Conservation (phyloP, 345 rosid species). For the Aquilaria malaccensis region DNA sequence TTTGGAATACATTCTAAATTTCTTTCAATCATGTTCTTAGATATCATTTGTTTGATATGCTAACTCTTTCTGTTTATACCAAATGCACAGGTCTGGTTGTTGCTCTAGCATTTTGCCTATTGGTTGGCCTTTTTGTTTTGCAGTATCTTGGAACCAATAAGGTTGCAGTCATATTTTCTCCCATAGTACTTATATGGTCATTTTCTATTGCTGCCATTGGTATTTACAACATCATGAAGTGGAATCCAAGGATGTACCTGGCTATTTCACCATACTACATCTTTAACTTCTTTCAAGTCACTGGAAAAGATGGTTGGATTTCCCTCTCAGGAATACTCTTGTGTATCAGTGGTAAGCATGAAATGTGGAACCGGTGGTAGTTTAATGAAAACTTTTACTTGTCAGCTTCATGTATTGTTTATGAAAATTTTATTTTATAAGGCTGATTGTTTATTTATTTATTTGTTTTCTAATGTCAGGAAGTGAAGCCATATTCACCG, state of each 20-base stretch:
- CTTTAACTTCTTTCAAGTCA: slow-evolving; percentile 52
- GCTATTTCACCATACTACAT: slow-evolving; percentile 86
- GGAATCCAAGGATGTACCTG: slow-evolving; percentile 70
- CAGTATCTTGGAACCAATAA: slow-evolving; percentile 79
- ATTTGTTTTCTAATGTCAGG: slow-evolving; percentile 45
- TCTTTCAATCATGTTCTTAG: not conserved
- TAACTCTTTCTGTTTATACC: slow-evolving; percentile 8
- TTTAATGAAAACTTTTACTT: slow-evolving; percentile 9
- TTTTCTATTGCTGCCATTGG: slow-evolving; percentile 60
- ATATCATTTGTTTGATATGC: slow-evolving; percentile 9
- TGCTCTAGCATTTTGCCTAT: slow-evolving; percentile 47
- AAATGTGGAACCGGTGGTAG: slow-evolving; percentile 6
- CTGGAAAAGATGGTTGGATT: slow-evolving; percentile 79
- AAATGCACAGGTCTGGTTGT: slow-evolving; percentile 57
- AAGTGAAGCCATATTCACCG: slow-evolving; percentile 74
- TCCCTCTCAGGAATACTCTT: slow-evolving; percentile 81
- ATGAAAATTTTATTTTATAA: too few species aligned
- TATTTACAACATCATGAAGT: slow-evolving; percentile 59
- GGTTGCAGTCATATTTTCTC: slow-evolving; percentile 71
- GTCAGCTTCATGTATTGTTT: slow-evolving; percentile 9
- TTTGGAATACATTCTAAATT: not conserved
- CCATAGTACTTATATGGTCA: slow-evolving; percentile 73
- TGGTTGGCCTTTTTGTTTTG: slow-evolving; percentile 86
- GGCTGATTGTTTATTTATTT: not conserved
- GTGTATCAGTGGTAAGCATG: slow-evolving; percentile 66